Evolutionary conservation across 805 yeast genomes (phyloP), one percentile per base, ranked within the genome.

Genomic region (Schwanniomyces polymorphus): DNA sequence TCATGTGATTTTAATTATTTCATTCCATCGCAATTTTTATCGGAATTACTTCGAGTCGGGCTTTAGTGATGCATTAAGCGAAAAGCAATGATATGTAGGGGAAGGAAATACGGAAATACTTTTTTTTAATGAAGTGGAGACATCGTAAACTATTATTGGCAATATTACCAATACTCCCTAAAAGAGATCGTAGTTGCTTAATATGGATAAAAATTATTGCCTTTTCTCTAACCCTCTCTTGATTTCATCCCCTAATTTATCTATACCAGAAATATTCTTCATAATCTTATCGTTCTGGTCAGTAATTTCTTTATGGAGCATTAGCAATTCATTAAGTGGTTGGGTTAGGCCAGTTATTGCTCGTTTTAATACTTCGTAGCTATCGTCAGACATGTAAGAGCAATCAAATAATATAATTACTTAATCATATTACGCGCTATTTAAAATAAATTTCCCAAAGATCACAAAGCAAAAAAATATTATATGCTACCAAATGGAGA

Each of bases 291-390:
- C 45, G 40, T 65, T 62, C 46, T 65, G 73, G 10, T 60, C 49
- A 44, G 60, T 49, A 26, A 71, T 56, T 41, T 58, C 59, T 33
- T 67, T 64, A 47, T 71, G 76, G 6, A 53, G 51, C 12, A 47
- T 47, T 31, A 68, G 49, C 5, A 71, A 48, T 3, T 50, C 54
- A 7, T 49, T 47, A 42, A 68, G 44, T 1, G 75, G 74, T 35
- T 51, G 47, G 5, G 50, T 55, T 40, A 71, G 45, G 31, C 56
- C 45, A 27, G 50, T 49, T 4, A 71, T 33, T 0, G 67, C 51
- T 9, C 57, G 35, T 31, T 31, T 31, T 12, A 31, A 31, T 14
- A 31, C 35, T 12, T 31, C 17, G 17, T 31, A 31, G 4, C 3
- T 31, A 14, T 31, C 35, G 21, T 31, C 35, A 14, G 35, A 16